Evolutionary conservation across 306 rosid genomes (phyloP).

Genomic region (Prunus salicina): DNA sequence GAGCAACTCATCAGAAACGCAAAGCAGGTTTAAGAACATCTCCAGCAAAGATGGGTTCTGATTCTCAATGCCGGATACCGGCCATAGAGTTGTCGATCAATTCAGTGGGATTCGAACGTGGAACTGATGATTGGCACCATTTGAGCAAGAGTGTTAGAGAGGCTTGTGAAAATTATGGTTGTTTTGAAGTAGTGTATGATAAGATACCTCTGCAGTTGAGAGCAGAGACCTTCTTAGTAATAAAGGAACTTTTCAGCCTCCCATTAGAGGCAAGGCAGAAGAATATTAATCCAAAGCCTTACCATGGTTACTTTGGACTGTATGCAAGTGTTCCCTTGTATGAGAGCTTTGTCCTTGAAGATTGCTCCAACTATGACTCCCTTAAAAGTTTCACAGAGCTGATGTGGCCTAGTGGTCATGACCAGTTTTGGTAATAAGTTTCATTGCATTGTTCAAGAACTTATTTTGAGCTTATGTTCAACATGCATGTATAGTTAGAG

Average conservation of each 20-base stretch:
- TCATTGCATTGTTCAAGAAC: background rate
- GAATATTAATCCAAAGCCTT: background rate
- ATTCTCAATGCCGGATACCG: background rate
- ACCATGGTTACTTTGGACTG: background rate
- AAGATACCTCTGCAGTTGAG: conserved; percentile 5
- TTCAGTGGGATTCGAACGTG: conserved; percentile 18
- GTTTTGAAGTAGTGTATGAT: background rate
- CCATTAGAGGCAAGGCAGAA: background rate
- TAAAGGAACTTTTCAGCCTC: conserved; percentile 2
- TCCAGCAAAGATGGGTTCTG: background rate
- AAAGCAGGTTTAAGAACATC: no score
- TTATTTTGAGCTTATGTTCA: no score
- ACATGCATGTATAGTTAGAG: no score
- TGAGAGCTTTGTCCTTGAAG: conserved; percentile 6
- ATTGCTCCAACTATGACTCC: conserved; percentile 5
- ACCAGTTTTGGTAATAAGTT: conserved; percentile 5
- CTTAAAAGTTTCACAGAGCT: conserved; percentile 5
- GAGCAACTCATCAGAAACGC: no score
- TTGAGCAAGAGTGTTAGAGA: conserved; percentile 43
- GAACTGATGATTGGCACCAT: conserved; percentile 25
- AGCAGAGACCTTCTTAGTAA: conserved; percentile 9
- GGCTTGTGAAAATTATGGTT: conserved; percentile 40
- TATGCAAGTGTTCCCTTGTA: background rate
- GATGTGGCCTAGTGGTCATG: conserved; percentile 2
- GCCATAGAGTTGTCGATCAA: background rate